phyloP scores from a whole-genome alignment of 2,329 filamentous ascomycete species.

The Coniochaeta prunicola region DNA sequence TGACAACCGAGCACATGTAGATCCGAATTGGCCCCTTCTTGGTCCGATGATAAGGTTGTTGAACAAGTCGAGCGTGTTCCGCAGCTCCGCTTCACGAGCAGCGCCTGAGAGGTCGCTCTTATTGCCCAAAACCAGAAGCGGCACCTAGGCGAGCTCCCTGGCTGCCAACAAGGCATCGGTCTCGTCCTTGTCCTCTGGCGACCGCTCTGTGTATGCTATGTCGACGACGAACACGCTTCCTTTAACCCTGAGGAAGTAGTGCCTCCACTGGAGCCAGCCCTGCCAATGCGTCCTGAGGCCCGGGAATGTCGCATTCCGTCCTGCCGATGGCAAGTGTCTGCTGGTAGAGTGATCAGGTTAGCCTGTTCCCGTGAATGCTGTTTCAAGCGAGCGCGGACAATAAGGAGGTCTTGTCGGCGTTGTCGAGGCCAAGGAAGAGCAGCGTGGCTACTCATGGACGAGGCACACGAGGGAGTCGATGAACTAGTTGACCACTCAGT shows the following conservation, averaged over 20 bases:
- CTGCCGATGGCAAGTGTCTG: neutral
- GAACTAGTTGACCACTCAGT: neutral
- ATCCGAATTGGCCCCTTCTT: neutral
- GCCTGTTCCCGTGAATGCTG: neutral
- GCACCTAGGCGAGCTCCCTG: neutral
- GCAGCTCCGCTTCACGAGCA: neutral
- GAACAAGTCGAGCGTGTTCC: neutral
- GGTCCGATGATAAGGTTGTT: neutral
- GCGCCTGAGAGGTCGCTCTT: neutral
- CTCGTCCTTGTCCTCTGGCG: neutral
- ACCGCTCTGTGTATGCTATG: neutral
- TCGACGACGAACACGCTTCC: neutral
- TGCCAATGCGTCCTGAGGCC: neutral
- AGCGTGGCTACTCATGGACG: neutral
- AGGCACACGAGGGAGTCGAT: neutral
- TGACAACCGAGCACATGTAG: neutral
- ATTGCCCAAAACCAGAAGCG: neutral
- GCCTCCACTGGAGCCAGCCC: neutral
- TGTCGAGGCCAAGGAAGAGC: neutral
- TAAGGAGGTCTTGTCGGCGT: neutral
- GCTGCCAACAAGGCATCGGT: neutral
- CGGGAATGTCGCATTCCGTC: neutral
- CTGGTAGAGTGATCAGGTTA: neutral
- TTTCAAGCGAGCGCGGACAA: neutral
- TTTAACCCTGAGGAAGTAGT: neutral